Base-by-base conservation (phyloP, 331 rosid species). In the Arachis monticola region DNA sequence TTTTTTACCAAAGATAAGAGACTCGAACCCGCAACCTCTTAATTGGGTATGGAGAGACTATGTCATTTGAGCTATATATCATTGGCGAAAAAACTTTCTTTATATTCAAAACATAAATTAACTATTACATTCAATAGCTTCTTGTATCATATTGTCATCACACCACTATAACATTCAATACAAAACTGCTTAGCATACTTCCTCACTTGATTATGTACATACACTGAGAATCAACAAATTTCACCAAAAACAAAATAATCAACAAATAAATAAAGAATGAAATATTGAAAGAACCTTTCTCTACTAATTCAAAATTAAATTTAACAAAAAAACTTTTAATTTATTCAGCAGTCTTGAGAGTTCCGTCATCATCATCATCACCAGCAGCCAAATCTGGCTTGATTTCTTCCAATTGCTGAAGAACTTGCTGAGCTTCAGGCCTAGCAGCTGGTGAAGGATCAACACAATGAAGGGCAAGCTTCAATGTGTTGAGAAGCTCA, bases 381-480 rank as follows among this genome's bases (percentile, higher is more conserved):
- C 52, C 85, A 45, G 89, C 80, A 56, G 84, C 84, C 60, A 69
- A 73, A 17, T 87, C 96, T 31, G 96, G 90, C 70, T 82, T 90
- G 56, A 92, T 92, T 83, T 84, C 92, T 63, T 95, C 97, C 68
- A 95, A 60, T 59, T 95, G 97, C 72, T 83, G 90, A 4, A 90
- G 92, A 83, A 95, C 88, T 73, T 83, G 92, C 69, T 81, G 91
- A 73, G 72, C 87, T 40, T 92, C 99, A 0, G 99, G 99, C 70
- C 99, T 84, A 7, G 97, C 90, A 5, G 85, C 74, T 0, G 97
- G 92, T 4, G 96, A 86, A 2, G 99, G 99, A 79, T 94, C 99
- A 7, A 94, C 99, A 81, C 99, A 94, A 63, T 94, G 97, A 70
- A 94, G 77, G 17, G 99, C 96, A 7, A 94, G 74, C 71, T 94